Percentiles rank a stretch among this genome's conserved stretches.
Conservation (phyloP, 2,329 filamentous ascomycete genomes). For the Penicillium sp. region DNA sequence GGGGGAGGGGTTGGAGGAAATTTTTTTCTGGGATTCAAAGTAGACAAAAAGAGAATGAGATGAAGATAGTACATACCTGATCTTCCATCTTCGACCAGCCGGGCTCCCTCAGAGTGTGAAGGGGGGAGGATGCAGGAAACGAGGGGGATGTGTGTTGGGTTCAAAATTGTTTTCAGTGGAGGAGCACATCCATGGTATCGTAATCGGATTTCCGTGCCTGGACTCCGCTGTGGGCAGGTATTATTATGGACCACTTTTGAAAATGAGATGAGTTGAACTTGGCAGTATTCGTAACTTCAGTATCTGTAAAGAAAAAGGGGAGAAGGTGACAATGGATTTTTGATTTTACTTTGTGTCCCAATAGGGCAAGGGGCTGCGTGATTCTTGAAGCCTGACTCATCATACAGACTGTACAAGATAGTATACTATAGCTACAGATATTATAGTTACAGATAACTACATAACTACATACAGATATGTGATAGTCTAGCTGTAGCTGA, state of each 20-base stretch:
- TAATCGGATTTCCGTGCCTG: constrained; percentile 32
- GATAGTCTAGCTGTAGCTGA: too few relatives aligned
- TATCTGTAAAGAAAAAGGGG: not conserved
- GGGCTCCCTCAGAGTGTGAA: constrained; percentile 36
- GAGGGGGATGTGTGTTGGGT: constrained; percentile 28
- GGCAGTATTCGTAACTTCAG: too few relatives aligned
- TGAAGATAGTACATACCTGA: constrained; percentile 40
- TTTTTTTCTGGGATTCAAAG: constrained; percentile 11
- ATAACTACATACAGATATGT: too few relatives aligned
- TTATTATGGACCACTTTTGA: too few relatives aligned
- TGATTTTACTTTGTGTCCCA: constrained; percentile 13
- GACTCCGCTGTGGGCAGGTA: constrained; percentile 20
- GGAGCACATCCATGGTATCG: constrained; percentile 27
- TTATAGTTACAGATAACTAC: too few relatives aligned
- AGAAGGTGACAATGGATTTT: too few relatives aligned
- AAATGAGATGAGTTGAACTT: too few relatives aligned
- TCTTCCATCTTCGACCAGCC: constrained; percentile 51
- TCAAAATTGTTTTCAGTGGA: constrained; percentile 34
- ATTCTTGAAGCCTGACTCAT: constrained; percentile 11
- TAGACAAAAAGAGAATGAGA: not conserved
- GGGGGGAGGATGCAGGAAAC: constrained; percentile 27
- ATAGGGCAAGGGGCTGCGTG: constrained; percentile 30
- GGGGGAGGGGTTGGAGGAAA: constrained; percentile 17
- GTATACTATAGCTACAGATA: too few relatives aligned
- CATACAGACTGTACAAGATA: not conserved